Base-by-base conservation (phyloP, 768 basidiomycete species). In the Hericium coralloides region DNA sequence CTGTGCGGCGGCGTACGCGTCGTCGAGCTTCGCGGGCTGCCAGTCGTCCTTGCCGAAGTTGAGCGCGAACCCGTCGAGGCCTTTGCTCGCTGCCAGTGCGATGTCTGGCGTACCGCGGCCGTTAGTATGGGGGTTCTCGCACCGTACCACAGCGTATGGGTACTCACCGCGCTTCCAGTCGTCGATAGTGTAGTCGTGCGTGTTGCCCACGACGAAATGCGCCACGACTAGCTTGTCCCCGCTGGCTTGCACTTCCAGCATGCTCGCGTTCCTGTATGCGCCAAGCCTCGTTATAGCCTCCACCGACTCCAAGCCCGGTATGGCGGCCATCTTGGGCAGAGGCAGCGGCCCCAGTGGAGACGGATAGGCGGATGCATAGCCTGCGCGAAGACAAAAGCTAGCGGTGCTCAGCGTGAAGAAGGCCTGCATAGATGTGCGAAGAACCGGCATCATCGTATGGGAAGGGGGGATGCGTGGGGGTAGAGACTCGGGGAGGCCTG, bases 31-130 rank as follows among this genome's bases (percentile, higher is more conserved):
- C 47, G 70, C 72, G 38, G 77, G 72, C 62, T 89, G 79, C 85
- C 85, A 90, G 43, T 67, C 59, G 63, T 88, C 85, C 0, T 61
- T 64, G 22, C 89, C 89, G 48, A 85, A 74, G 64, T 90, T 90
- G 55, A 92, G 74, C 0, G 85, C 84, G 67, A 87, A 87, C 1
- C 75, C 85, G 58, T 87, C 85, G 60, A 88, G 79, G 15, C 83
- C 83, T 56, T 74, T 77, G 5, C 74, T 66, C 56, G 79, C 70
- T 0, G 87, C 87, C 7, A 17, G 18, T 50, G 22, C 15, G 15
- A 31, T 38, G n/a, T 38, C 26, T 14, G 9, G 4, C n/a, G 20
- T 15, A 5, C 20, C 49, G 22, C 22, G 18, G 9, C 23, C 26
- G 10, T 23, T 4, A 49, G n/a, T 7, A 7, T 10, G n/a, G 12